Percentiles rank a stretch among this genome's conserved stretches.
Conservation (phyloP, 208 protist genomes). For the Leishmania martiniquensis region DNA sequence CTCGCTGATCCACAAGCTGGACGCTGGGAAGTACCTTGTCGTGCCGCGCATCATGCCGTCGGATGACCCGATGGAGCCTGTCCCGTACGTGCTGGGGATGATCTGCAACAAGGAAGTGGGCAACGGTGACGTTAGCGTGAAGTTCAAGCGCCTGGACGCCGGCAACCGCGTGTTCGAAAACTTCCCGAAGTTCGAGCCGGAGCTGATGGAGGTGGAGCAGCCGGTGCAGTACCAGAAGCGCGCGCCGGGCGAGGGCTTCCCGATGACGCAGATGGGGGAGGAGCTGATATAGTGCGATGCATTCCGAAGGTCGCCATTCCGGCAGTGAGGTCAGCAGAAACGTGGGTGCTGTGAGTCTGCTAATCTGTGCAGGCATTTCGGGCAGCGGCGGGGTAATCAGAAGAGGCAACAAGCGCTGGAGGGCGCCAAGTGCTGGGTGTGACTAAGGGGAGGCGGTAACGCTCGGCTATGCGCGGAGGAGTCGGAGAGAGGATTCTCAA, state of each 20-base stretch:
- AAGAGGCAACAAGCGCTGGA: too few relatives aligned
- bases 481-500: too few relatives aligned
- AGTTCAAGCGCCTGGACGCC: constrained; percentile 58
- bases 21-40: constrained; percentile 70
- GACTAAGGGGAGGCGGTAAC: too few relatives aligned
- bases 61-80: constrained; percentile 31
- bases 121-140: constrained; percentile 50
- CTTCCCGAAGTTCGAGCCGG: constrained; percentile 82
- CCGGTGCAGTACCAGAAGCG: constrained; percentile 75
- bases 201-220: constrained; percentile 37
- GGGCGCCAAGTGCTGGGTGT: too few relatives aligned
- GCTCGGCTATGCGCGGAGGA: too few relatives aligned
- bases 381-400: too few relatives aligned
- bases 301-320: neutral
- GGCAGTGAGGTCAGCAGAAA: neutral
- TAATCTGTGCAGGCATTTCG: neutral
- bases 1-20: constrained; percentile 72
- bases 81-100: constrained; percentile 62
- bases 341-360: neutral
- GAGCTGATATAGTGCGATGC: constrained; percentile 29
- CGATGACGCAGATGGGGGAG: constrained; percentile 47
- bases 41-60: constrained; percentile 66
- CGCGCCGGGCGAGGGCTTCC: constrained; percentile 48
- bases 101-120: constrained; percentile 61
- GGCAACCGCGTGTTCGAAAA: constrained; percentile 81